A percentile compares a stretch with the other conserved stretches of the same genome.
Evolutionary conservation across 495 filamentous ascomycete genomes (phyloP).

Genomic region (Aspergillus mulundensis): DNA sequence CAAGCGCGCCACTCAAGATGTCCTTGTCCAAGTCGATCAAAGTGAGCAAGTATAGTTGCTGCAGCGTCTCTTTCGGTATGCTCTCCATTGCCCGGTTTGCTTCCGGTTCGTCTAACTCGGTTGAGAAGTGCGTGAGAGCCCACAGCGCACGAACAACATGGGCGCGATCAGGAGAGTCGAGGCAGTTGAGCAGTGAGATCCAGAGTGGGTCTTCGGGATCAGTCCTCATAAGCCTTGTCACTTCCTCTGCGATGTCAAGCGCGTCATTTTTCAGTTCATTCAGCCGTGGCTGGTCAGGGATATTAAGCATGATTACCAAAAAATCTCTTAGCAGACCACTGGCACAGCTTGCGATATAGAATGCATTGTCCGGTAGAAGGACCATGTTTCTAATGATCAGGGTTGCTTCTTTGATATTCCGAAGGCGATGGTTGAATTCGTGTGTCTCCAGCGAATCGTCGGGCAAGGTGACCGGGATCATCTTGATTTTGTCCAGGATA

Average conservation of each 20-base stretch:
- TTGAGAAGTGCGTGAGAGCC: conserved; percentile 82
- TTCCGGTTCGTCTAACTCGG: conserved; percentile 67
- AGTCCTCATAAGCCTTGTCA: conserved; percentile 73
- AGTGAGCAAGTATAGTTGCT: conserved; percentile 71
- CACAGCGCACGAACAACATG: conserved; percentile 79
- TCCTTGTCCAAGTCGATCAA: conserved; percentile 85
- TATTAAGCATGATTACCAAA: conserved; percentile 71
- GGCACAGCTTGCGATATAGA: conserved; percentile 68
- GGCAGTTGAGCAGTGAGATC: conserved; percentile 63
- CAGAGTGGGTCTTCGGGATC: conserved; percentile 72
- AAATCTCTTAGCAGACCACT: conserved; percentile 69
- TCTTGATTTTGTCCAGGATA: conserved; percentile 62
- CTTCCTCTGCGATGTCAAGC: conserved; percentile 87
- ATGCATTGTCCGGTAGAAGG: conserved; percentile 81
- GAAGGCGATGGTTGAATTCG: conserved; percentile 65
- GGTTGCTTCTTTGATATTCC: conserved; percentile 78
- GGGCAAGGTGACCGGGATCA: conserved; percentile 51
- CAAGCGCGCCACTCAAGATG: conserved; percentile 76
- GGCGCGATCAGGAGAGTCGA: conserved; percentile 75
- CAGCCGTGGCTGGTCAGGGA: conserved; percentile 68
- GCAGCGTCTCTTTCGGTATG: conserved; percentile 61
- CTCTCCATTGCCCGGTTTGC: conserved; percentile 63
- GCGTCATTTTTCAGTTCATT: conserved; percentile 89
- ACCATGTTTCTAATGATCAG: conserved; percentile 92
- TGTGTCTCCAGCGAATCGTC: conserved; percentile 71